Evolutionary conservation across 1,284 basidiomycete species (phyloP), one percentile per base, ranked within the genome.

Genomic region (Spongispora temasekensis): DNA sequence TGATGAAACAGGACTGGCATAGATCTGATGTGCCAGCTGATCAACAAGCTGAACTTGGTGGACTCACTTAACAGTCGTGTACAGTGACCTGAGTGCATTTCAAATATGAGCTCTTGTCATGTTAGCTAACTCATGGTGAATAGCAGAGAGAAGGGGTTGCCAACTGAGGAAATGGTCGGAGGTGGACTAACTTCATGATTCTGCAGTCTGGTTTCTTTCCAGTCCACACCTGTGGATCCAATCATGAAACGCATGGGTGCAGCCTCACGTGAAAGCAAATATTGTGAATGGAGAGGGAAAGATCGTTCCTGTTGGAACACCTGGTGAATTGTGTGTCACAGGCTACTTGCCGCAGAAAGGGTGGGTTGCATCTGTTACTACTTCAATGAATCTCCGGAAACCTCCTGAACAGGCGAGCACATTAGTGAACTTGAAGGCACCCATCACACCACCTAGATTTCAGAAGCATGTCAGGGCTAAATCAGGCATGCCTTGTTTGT

Each of bases 321-420:
- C 91, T 0, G 92, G 93, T 8, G 91, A 94, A 71, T 75, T 94
- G 7, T 84, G 86, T 46, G 80, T 93, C 13, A 75, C 89, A 1
- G 92, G 93, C 1, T 94, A 94, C 72, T 67, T 89, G 8, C 72
- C 94, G 15, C 92, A 94, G 75, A 89, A 90, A 71, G 91, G 91
- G 87, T 89, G 60, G 35, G 80, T 68, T 48, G 40, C 40, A 37
- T 59, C 15, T 4, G 17, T 31, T 40, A 4, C 5, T 27, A n/a
- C n/a, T n/a, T n/a, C n/a, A n/a, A n/a, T n/a, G n/a, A n/a, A n/a
- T n/a, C n/a, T n/a, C n/a, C n/a, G n/a, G n/a, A n/a, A n/a, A n/a
- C n/a, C n/a, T n/a, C n/a, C n/a, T n/a, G n/a, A n/a, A n/a, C n/a
- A n/a, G n/a, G n/a, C n/a, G n/a, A n/a, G n/a, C n/a, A n/a, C n/a